Conservation (phyloP, 495 filamentous ascomycete species). For the Aspergillus leporis region DNA sequence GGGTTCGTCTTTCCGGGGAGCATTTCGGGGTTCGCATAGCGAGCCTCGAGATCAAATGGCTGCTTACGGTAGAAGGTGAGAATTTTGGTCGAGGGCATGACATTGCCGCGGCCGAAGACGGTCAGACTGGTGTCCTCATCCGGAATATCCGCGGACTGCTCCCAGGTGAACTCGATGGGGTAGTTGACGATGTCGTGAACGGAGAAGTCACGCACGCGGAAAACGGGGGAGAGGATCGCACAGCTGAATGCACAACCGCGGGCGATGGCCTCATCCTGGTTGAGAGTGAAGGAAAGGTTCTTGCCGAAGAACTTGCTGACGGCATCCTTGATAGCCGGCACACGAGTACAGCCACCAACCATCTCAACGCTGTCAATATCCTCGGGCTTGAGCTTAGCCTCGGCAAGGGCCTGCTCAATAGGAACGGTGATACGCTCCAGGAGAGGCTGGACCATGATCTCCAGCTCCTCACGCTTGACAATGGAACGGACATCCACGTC, state of each 20-base stretch:
- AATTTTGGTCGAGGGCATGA: constrained; percentile 99
- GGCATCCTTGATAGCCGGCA: constrained; percentile 87
- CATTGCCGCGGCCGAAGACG: constrained; percentile 96
- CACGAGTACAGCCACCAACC: constrained; percentile 92
- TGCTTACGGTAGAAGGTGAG: constrained; percentile 99
- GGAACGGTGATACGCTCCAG: constrained; percentile 71
- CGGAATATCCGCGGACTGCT: constrained; percentile 97
- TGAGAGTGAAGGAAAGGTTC: constrained; percentile 90
- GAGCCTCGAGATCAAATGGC: constrained; percentile 93
- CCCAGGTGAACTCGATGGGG: constrained; percentile 99
- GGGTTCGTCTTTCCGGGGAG: constrained; percentile 92
- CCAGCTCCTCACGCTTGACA: constrained; percentile 92
- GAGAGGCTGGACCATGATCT: constrained; percentile 84
- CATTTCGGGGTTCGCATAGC: constrained; percentile 80
- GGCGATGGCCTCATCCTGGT: constrained; percentile 97
- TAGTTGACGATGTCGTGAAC: constrained; percentile 97
- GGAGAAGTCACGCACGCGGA: constrained; percentile 97
- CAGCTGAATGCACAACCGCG: constrained; percentile 97
- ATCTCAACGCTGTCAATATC: constrained; percentile 95
- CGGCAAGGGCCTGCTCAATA: constrained; percentile 85
- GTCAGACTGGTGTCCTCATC: constrained; percentile 98
- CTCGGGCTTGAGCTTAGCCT: constrained; percentile 84
- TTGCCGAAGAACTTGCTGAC: constrained; percentile 92
- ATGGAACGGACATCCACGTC: constrained; percentile 87
- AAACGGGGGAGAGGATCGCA: constrained; percentile 95